Evolutionary conservation across 495 filamentous ascomycete genomes (phyloP), one percentile per base, ranked within the genome.

Genomic region (Xylaria grammica): DNA sequence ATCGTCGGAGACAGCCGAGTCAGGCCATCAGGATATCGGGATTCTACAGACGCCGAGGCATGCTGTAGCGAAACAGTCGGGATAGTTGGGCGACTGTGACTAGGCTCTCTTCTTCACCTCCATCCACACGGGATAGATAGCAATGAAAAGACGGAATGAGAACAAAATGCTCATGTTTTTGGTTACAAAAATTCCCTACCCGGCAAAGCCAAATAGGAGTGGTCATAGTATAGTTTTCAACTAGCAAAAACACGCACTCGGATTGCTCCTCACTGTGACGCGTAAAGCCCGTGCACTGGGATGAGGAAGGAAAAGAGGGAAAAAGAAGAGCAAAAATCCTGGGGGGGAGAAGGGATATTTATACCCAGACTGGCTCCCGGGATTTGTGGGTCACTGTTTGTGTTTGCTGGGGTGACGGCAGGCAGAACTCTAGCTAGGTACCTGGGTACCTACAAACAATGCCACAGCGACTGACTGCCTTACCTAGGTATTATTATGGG

Each of bases 241-340:
- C 79, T 82, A 83, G 81, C 81, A 82, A 83, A 79, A 81, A 82
- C 77, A 76, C 77, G 75, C 78, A 73, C 81, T 83, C 81, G 77
- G 80, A 83, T 78, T 78, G 78, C 78, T 82, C 79, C 79, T 83
- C 81, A 83, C 75, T 77, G 80, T 73, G 78, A 81, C 75, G 74
- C 78, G 76, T 82, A 79, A 78, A 76, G 80, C 80, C 80, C 80
- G 72, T 82, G 80, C 79, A 80, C 76, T 79, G 71, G 76, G 78
- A 81, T 78, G 71, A 54, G 42, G 78, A 72, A 66, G 48, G 52
- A 70, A 78, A 71, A 61, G 54, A 59, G n/a, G n/a, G 49, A 53
- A 70, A 65, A 65, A 27, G 27, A 51, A 62, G 24, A 19, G 13
- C 0, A 4, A 36, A n/a, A 46, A 50, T 30, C 4, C 1, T 40